A percentile compares a stretch with the other conserved stretches of the same genome.
Conservation (phyloP, 257 asterid species). For the Plectranthus barbatus region DNA sequence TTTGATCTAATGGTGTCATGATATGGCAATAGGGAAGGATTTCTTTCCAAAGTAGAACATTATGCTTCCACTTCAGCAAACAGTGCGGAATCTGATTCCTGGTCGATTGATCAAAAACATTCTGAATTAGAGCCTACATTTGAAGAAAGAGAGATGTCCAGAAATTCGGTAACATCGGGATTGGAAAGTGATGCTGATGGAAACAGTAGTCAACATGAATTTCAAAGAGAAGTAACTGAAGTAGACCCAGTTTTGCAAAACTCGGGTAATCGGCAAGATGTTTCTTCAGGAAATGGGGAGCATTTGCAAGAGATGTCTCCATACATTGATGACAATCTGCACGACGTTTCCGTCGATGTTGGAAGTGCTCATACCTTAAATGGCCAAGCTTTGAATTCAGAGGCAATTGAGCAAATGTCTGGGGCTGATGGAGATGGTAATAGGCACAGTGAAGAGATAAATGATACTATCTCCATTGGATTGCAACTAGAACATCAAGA, state of each 20-base stretch:
- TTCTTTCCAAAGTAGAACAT: constrained; percentile 57
- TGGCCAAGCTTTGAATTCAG: constrained; percentile 21
- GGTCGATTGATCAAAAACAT: constrained; percentile 22
- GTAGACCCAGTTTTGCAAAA: constrained; percentile 16
- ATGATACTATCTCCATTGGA: constrained; percentile 11
- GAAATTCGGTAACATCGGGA: constrained; percentile 12
- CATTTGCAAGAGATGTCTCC: constrained; percentile 15
- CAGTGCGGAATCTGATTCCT: constrained; percentile 30
- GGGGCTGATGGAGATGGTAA: constrained; percentile 8
- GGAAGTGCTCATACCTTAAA: constrained; percentile 18
- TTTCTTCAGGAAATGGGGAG: constrained; percentile 7
- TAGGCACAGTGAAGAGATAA: constrained; percentile 19
- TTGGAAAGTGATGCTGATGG: constrained; percentile 18
- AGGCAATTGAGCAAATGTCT: constrained; percentile 15
- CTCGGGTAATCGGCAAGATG: constrained; percentile 9
- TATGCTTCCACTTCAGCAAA: constrained; percentile 30
- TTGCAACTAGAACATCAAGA: constrained; percentile 22
- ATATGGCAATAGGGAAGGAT: constrained; percentile 62
- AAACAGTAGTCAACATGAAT: constrained; percentile 13
- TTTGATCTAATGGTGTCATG: background rate
- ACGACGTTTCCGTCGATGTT: constrained; percentile 14
- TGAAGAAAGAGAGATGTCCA: constrained; percentile 28
- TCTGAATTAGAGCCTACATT: constrained; percentile 29
- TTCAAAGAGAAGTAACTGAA: constrained; percentile 14
- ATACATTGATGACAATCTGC: constrained; percentile 7